Evolutionary conservation across 176 grass and related monocot genomes (phyloP), one percentile per base, ranked within the genome.

Genomic region (Carex cristatella): DNA sequence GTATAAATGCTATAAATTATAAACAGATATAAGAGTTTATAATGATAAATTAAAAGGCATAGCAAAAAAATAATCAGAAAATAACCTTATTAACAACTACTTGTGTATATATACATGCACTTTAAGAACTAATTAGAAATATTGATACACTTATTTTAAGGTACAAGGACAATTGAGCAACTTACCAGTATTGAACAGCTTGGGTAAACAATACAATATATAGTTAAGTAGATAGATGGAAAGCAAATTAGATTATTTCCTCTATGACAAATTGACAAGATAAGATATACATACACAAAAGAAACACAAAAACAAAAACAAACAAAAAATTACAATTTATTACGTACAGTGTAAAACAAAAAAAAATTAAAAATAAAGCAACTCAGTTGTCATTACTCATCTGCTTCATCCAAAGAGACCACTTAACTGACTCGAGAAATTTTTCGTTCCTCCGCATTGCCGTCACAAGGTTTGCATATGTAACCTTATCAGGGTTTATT

Each of bases 401-500:
- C 72, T 98, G 92, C 86, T 90, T 98, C 95, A 98, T 91, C 95
- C 92, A 94, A 11, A 98, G 90, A 31, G 94, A 97, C 92, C 94
- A 94, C 19, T 91, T 92, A 83, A 97, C 94, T 51, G 94, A 92
- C 84, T 94, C 94, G 5, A 97, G 86, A 84, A 92, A 94, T 81
- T 94, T 94, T 62, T 88, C 92, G 31, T 97, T 97, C 85, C 92
- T 97, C 81, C 92, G 88, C 73, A 97, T 78, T 75, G 92, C 90
- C 19, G 84, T 73, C 55, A 94, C 88, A 12, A 94, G 92, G 53
- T 94, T 97, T 42, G 67, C 77, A 68, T 92, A 97, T 8, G 90
- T 92, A 51, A 92, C 86, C 19, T 86, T 84, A 73, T 97, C 88
- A 59, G 92, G 89, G 14, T 44, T 84, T 33, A 97, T 91, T 30